Base-by-base conservation (phyloP, 2,329 filamentous ascomycete species). In the Acephala macrosclerotiorum region DNA sequence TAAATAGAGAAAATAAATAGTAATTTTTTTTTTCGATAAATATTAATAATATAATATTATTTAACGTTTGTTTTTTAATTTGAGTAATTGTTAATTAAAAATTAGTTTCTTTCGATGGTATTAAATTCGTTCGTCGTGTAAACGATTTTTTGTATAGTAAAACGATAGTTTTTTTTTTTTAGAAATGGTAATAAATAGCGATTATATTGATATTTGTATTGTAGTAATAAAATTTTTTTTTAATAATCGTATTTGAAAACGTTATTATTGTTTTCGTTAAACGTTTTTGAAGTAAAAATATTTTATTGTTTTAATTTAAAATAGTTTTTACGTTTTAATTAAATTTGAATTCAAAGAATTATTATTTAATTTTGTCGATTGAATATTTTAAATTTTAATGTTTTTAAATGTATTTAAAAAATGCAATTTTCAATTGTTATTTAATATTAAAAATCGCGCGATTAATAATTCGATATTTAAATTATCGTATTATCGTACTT, bases 241-340 rank as follows among this genome's bases (percentile, higher is more conserved):
- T 59, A 11, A 70, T 53, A 35, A 63, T 71, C 33, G 58, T 69
- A 11, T 70, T 67, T 35, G 65, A 72, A 38, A 76, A 67, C 36
- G 71, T 74, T 33, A 75, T 70, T 33, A 76, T 61, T 38, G 66
- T 71, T 61, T 74, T 65, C 18, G 69, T 71, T 49, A 75, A 71
- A 60, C 66, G 69, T 64, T 71, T 73, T 64, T 76, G 59, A 29
- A 69, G 25, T 56, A 67, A 60, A 12, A 71, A 69, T 62, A 77
- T 69, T 38, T n/a, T n/a, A n/a, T n/a, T n/a, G n/a, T n/a, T n/a
- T n/a, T n/a, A n/a, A n/a, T n/a, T n/a, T n/a, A n/a, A 29, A 16
- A 35, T 51, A 18, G 18, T 60, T 42, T 66, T 62, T 8, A 70
- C 62, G 26, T 63, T 51, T 38, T 73, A 20, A 22, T 16, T 58